Evolutionary conservation across 2,329 filamentous ascomycete species (phyloP), one percentile per base, ranked within the genome.

Genomic region (Coniochaeta sp.): DNA sequence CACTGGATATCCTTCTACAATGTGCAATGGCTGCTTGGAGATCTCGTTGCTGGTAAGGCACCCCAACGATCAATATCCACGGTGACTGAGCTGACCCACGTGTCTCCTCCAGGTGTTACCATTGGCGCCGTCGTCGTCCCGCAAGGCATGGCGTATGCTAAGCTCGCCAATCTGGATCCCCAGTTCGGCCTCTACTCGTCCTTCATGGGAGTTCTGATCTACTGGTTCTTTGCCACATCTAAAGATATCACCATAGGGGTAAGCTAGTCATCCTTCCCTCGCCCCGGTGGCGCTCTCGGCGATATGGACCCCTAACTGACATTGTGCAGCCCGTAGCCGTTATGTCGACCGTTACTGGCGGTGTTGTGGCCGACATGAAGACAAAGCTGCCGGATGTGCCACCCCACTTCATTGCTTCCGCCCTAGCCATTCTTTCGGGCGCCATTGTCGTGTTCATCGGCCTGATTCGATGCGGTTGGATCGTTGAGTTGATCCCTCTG

Each of bases 161-260:
- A 85, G 55, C 77, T 97, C 24, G 92, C 92, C 42, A 79, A 85
- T 55, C 77, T 97, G n/a, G 77, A 82, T 1, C 81, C 86, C 6
- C 78, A 97, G 64, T 97, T 85, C 63, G 92, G 92, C 50, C 79
- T 97, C 1, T 95, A 95, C 70, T 94, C 92, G 0, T 96, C 92
- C 0, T 97, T 99, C 65, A 94, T 96, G 79, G 94, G 92, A 49
- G 91, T 95, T 14, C 68, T 96, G 56, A 78, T 96, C 55, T 99
- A 99, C 71, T 97, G 92, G 92, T 87, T 96, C 65, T 97, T 97
- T 63, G 94, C 91, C 30, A 99, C 94, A 0, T 96, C 92, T 13
- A 99, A 97, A 66, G 92, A 99, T 68, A 97, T 99, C 63, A 96
- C 92, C 9, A 97, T 97, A 52, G 92, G 92, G 14, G 86, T 89